Conservation (phyloP, 2,329 filamentous ascomycete species). For the Tympanopsis confertula region DNA sequence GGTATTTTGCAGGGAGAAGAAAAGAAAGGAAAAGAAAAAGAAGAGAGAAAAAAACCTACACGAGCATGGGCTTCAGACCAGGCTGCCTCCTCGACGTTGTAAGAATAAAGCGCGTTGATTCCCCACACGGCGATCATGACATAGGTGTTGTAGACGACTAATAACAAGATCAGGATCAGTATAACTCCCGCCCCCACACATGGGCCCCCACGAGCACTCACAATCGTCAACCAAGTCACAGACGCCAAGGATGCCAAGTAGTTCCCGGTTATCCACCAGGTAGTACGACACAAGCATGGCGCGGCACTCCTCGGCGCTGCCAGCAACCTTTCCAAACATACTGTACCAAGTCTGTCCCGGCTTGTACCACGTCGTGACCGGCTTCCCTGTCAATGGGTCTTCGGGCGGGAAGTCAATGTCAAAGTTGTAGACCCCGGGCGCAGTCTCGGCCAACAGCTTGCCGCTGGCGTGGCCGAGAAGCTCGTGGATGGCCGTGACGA, state of each 20-base stretch:
- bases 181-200: too few relatives aligned
- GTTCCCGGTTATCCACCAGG: slow-evolving; percentile 27
- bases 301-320: slow-evolving; percentile 45
- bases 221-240: slow-evolving; percentile 17
- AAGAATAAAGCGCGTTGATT: slow-evolving; percentile 23
- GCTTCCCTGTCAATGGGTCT: slow-evolving; percentile 39
- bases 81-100: slow-evolving; percentile 13
- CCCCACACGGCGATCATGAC: slow-evolving; percentile 27
- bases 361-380: slow-evolving; percentile 46
- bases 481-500: too few relatives aligned
- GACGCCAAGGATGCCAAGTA: slow-evolving; percentile 29
- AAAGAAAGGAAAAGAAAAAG: too few relatives aligned
- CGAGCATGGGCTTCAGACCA: too few relatives aligned
- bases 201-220: too few relatives aligned
- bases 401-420: slow-evolving; percentile 41
- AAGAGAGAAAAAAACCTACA: too few relatives aligned
- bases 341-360: slow-evolving; percentile 53
- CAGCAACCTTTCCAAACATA: slow-evolving; percentile 46
- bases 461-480: slow-evolving; percentile 54
- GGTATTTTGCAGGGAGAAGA: too few relatives aligned
- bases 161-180: too few relatives aligned
- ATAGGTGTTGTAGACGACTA: slow-evolving; percentile 27
- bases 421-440: slow-evolving; percentile 46
- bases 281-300: slow-evolving; percentile 28
- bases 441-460: slow-evolving; percentile 43